Base-by-base conservation (phyloP, 1,139 yeast species). In the Scheffersomyces segobiensis region DNA sequence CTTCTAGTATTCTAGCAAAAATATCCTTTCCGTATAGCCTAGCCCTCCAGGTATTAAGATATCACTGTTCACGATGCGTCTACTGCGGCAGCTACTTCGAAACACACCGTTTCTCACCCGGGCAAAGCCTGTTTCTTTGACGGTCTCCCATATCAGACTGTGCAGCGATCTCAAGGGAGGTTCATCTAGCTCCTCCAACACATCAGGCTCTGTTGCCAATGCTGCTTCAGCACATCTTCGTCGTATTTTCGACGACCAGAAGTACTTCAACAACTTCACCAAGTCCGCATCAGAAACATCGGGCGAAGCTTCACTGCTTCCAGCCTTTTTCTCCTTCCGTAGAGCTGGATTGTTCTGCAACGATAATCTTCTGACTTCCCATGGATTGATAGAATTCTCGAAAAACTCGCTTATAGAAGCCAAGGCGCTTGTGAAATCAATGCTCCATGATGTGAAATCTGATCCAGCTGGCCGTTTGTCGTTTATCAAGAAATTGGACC, bases 301-400 rank as follows among this genome's bases (percentile, higher is more conserved):
- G 62, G 65, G 56, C 58, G 60, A 19, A 58, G 69, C 7, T 48
- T 48, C 50, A 8, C 19, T 46, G 12, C 54, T 52, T 50, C 46
- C 57, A 19, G 60, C 58, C 48, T 14, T 42, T 14, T 53, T 55
- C 14, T 26, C 51, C 21, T 32, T 42, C 21, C 64, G 66, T 1
- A 63, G 76, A 3, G 74, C 87, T 0, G 98, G 98, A 0, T 78
- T 95, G 49, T 93, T 95, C 70, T 79, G 81, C 56, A 93, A 93
- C 67, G 87, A 88, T 39, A 83, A 83, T 60, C 76, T 95, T 53
- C 83, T 82, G 1, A 80, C 87, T 2, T 92, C 98, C 0, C 76
- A 82, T 21, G 97, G 97, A 0, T 74, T 95, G 32, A 76, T 83
- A 22, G 80, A 83, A 56, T 95, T 92, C 70, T 86, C 96, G 8